These are phyloP conservation scores for Ophiostoma quercus DNA, from an alignment of 2,329 filamentous ascomycete species.

Conservation along the genomic window DNA sequence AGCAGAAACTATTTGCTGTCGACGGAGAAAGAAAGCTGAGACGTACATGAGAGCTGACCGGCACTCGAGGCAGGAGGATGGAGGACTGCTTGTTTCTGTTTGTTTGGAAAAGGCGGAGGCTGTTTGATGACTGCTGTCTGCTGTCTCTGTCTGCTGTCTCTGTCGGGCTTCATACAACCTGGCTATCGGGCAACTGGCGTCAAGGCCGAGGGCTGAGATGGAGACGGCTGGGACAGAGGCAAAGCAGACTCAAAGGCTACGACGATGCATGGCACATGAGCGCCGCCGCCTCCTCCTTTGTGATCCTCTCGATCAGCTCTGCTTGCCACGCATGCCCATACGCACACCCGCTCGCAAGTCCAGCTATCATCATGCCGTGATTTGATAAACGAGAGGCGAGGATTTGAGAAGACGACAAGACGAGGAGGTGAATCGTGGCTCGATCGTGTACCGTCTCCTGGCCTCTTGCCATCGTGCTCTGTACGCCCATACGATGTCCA, in stretches of 20 bases:
- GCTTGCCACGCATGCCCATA: not conserved
- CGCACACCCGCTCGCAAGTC: not conserved
- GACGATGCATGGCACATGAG: not conserved
- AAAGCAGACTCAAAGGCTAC: not conserved
- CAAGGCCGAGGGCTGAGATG: not conserved
- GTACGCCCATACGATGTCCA: not conserved
- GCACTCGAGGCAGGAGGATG: not conserved
- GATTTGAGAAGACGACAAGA: too few relatives aligned
- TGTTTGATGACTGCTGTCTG: not conserved
- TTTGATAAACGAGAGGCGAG: not conserved
- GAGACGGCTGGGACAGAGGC: not conserved
- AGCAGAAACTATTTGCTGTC: not conserved
- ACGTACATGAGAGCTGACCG: not conserved
- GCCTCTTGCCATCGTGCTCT: slow-evolving; percentile 1
- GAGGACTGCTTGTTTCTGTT: not conserved
- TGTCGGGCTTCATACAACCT: too few relatives aligned
- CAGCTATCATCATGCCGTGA: not conserved
- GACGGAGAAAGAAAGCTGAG: not conserved
- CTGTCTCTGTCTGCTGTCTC: too few relatives aligned
- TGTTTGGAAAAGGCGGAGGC: not conserved
- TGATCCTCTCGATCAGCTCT: not conserved
- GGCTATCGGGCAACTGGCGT: not conserved
- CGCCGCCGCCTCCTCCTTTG: not conserved
- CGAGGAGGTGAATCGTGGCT: not conserved
- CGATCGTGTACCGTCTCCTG: not conserved